Base-by-base conservation (phyloP, 306 rosid genomes). In the Malus sieversii region DNA sequence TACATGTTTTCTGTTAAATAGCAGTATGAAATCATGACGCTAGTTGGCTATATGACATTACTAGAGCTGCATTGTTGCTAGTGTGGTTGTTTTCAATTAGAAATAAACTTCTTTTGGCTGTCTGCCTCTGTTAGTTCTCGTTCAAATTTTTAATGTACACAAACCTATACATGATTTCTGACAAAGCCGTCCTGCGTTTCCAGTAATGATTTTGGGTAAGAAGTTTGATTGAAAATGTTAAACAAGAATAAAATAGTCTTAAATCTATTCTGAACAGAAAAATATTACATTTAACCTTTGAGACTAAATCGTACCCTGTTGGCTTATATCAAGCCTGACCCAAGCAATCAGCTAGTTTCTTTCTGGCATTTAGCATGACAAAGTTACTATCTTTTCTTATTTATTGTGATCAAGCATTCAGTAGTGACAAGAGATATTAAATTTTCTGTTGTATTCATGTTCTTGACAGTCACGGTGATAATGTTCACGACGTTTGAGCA, bases 401-500 rank as follows among this genome's bases (percentile, higher is more conserved):
- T 67, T 45, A 6, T 9, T 66, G 13, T 22, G 48, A 29, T 51
- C 77, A 40, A 44, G 16, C 66, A 51, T 64, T 59, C 33, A 61
- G 7, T 18, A 14, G 45, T 72, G 20, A 61, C 1, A 3, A 16
- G 30, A 58, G 30, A 10, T 69, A 44, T 78, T 76, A 72, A 73
- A 29, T 66, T 78, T 27, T 58, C 18, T 72, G 20, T 51, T 65
- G 32, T 29, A 22, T 13, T 57, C 33, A n/a, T 61, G 16, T 7
- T 61, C 76, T 85, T 75, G 82, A 73, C 88, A 90, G 96, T 82
- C 79, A 70, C 87, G 8, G 80, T 90, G 81, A 82, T 86, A 51
- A 90, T 90, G 96, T 90, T 90, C 84, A 76, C 92, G 1, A 83
- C 92, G 33, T 90, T 90, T 75, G 96, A 90, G 93, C 86, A 90